phyloP scores from a whole-genome alignment of 1,284 basidiomycete species.

The Exobasidium rhododendri region DNA sequence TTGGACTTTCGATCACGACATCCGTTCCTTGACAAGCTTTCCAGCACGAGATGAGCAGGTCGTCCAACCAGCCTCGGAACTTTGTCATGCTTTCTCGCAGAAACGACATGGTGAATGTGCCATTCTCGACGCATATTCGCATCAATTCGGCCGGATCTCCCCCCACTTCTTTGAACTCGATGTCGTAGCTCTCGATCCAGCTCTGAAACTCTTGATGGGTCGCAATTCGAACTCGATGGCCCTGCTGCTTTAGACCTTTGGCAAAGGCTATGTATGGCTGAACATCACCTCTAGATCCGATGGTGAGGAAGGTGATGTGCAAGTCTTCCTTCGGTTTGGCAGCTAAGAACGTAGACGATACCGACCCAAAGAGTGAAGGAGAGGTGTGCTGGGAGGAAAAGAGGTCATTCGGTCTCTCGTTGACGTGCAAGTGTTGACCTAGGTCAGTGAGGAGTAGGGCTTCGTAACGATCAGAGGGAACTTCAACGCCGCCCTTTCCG shows the following conservation, averaged over 20 bases:
- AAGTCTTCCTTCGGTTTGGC: conserved; percentile 29
- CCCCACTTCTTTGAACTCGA: conserved; percentile 87
- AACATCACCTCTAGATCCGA: conserved; percentile 80
- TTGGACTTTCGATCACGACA: conserved; percentile 88
- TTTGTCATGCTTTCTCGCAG: conserved; percentile 83
- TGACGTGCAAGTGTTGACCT: conserved; percentile 31
- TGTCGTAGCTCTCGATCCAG: conserved; percentile 87
- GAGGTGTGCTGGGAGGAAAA: conserved; percentile 3
- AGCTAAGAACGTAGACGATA: conserved; percentile 21
- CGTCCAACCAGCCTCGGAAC: conserved; percentile 96
- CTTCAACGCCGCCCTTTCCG: neutral
- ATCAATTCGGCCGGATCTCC: conserved; percentile 92
- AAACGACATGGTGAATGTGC: conserved; percentile 92
- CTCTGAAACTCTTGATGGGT: conserved; percentile 90
- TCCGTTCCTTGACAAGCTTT: conserved; percentile 91
- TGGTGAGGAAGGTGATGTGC: conserved; percentile 77
- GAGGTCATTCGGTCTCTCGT: neutral
- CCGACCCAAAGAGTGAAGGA: neutral
- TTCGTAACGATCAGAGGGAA: conserved; percentile 23
- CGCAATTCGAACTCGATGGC: conserved; percentile 78
- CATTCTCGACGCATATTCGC: conserved; percentile 58
- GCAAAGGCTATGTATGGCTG: conserved; percentile 85
- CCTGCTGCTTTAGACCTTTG: conserved; percentile 84
- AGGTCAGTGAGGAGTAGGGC: conserved; percentile 40
- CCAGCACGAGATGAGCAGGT: conserved; percentile 88